These are phyloP conservation scores for Penicillium nordicum DNA, from an alignment of 2,329 filamentous ascomycete genomes.

Conservation along the genomic window DNA sequence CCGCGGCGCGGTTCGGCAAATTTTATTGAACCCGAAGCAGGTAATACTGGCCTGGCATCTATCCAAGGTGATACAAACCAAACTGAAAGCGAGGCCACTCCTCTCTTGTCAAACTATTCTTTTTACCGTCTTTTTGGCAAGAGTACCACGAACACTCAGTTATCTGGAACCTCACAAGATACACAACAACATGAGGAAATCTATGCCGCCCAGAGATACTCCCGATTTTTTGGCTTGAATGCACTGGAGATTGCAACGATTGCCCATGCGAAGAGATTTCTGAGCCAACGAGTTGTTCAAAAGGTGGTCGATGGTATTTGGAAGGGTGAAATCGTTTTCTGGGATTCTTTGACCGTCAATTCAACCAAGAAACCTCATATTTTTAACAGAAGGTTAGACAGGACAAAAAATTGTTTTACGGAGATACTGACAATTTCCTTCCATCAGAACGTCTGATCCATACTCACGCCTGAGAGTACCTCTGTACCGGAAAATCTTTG, in stretches of 20 bases:
- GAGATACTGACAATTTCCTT: constrained; percentile 22
- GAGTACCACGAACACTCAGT: constrained; percentile 28
- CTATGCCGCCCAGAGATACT: constrained; percentile 59
- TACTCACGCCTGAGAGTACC: constrained; percentile 76
- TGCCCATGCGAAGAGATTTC: constrained; percentile 76
- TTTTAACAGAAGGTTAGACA: constrained; percentile 58
- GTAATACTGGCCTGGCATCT: constrained; percentile 14
- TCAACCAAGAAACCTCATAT: constrained; percentile 72
- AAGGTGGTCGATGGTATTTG: constrained; percentile 81
- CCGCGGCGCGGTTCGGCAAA: constrained; percentile 20
- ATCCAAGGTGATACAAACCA: constrained; percentile 4
- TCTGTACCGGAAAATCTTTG: constrained; percentile 78
- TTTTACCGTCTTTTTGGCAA: constrained; percentile 28
- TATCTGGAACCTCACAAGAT: constrained; percentile 50
- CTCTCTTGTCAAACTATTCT: constrained; percentile 28
- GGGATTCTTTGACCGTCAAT: constrained; percentile 71
- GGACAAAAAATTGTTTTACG: background rate
- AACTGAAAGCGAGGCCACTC: constrained; percentile 27
- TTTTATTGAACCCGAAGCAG: constrained; percentile 22
- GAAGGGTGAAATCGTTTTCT: constrained; percentile 83
- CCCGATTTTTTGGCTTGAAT: constrained; percentile 74
- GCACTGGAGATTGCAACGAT: constrained; percentile 83
- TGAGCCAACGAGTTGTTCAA: constrained; percentile 76
- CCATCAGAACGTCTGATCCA: constrained; percentile 58
- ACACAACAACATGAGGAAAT: constrained; percentile 43